phyloP scores from a whole-genome alignment of 805 yeast species.

The Schwanniomyces occidentalis region DNA sequence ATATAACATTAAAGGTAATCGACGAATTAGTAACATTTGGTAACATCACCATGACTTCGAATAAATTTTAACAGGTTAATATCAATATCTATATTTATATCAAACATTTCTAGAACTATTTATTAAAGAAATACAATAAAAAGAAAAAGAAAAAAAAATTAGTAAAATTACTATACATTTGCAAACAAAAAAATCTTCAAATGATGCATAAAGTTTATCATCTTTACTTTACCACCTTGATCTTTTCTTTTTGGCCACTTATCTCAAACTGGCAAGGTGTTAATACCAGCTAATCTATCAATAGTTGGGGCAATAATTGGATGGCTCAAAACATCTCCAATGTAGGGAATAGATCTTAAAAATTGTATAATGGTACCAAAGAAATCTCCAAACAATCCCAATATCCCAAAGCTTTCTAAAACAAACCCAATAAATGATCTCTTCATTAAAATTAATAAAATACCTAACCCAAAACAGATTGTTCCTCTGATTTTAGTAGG shows the following conservation, averaged over 20 bases:
- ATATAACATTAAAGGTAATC: slow-evolving; percentile 6
- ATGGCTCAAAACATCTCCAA: slow-evolving; percentile 81
- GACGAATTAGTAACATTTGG: slow-evolving; percentile 3
- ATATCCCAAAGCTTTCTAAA: slow-evolving; percentile 84
- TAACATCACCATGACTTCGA: slow-evolving; percentile 1
- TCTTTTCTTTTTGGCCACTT: no score
- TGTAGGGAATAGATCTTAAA: slow-evolving; percentile 79
- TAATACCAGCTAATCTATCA: slow-evolving; percentile 44
- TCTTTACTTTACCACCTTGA: no score
- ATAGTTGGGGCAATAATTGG: slow-evolving; percentile 78
- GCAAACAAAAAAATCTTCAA: no score
- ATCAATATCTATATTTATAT: no score
- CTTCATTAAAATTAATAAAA: slow-evolving; percentile 69
- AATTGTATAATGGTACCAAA: slow-evolving; percentile 87
- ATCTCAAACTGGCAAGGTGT: slow-evolving; percentile 38
- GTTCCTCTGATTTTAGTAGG: slow-evolving; percentile 88
- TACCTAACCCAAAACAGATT: slow-evolving; percentile 73
- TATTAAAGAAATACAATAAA: neutral
- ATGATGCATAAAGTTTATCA: no score
- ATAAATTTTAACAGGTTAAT: slow-evolving; percentile 2
- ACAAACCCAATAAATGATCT: slow-evolving; percentile 83
- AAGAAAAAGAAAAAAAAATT: no score
- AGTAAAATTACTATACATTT: no score
- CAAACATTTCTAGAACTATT: slow-evolving; percentile 1
- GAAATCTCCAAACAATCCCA: slow-evolving; percentile 90